Evolutionary conservation across 2,329 filamentous ascomycete species (phyloP).

Genomic region (Paraphaeosphaeria sporulosa): DNA sequence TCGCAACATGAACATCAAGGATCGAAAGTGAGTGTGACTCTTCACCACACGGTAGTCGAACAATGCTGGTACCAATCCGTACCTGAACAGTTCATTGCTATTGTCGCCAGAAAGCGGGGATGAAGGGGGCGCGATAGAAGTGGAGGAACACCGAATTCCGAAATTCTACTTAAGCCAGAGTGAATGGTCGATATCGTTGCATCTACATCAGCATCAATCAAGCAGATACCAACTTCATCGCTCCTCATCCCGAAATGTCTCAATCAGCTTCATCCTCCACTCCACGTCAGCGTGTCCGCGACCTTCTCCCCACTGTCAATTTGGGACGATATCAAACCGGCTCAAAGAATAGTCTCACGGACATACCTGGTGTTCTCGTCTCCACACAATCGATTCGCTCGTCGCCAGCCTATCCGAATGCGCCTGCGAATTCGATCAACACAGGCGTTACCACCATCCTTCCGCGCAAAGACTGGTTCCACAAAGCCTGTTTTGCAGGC

Average conservation of each 20-base stretch:
- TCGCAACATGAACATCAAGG: not conserved
- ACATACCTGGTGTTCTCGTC: conserved; percentile 54
- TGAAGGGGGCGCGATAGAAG: not conserved
- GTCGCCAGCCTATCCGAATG: conserved; percentile 37
- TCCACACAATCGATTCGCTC: conserved; percentile 50
- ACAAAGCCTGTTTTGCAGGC: conserved; percentile 52
- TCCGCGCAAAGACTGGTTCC: conserved; percentile 52
- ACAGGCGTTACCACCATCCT: conserved; percentile 56
- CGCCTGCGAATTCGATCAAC: conserved; percentile 42
- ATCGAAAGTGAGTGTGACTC: not conserved
- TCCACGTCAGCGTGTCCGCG: conserved; percentile 46
- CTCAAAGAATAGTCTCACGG: conserved; percentile 54
- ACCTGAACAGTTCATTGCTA: not conserved
- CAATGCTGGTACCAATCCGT: not conserved
- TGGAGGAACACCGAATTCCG: not conserved
- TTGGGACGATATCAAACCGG: conserved; percentile 50
- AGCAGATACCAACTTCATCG: not conserved
- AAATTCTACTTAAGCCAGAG: conserved; percentile 1
- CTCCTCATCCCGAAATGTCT: conserved; percentile 10
- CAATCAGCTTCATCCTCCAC: conserved; percentile 14
- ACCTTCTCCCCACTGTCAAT: conserved; percentile 48
- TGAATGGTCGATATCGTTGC: not conserved
- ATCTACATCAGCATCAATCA: not conserved
- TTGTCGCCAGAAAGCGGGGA: not conserved
- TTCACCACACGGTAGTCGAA: not conserved